These are phyloP conservation scores for button mushroom (Agaricus bisporus) DNA, from an alignment of 768 basidiomycete species.

Conservation along the genomic window DNA sequence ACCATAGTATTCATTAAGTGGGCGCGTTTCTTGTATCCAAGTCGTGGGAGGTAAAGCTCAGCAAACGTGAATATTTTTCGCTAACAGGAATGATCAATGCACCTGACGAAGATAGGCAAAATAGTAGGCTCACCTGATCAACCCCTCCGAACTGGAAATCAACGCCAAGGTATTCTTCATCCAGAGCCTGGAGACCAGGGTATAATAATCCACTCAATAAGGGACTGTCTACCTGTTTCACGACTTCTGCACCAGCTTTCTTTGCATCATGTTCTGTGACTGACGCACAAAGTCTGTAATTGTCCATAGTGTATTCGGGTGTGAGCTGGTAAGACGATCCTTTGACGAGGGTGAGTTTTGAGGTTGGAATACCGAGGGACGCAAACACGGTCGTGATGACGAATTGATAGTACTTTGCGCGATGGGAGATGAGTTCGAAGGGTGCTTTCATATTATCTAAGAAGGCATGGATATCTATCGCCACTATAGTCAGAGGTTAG, in stretches of 20 bases:
- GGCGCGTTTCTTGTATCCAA: slow-evolving; percentile 91
- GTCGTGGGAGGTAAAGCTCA: slow-evolving; percentile 87
- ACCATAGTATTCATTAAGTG: slow-evolving; percentile 99
- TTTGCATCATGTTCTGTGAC: slow-evolving; percentile 96
- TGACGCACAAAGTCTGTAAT: slow-evolving; percentile 86
- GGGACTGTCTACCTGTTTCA: slow-evolving; percentile 93
- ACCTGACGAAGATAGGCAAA: neutral
- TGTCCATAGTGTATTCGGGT: slow-evolving; percentile 89
- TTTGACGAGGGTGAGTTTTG: slow-evolving; percentile 75
- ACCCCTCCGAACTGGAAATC: slow-evolving; percentile 99
- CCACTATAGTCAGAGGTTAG: neutral
- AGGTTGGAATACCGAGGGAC: slow-evolving; percentile 86
- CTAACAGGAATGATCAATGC: slow-evolving; percentile 28
- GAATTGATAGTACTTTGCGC: slow-evolving; percentile 86
- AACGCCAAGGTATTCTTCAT: slow-evolving; percentile 92
- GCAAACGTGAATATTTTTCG: slow-evolving; percentile 99
- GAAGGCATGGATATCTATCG: slow-evolving; percentile 88
- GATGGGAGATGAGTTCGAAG: slow-evolving; percentile 79
- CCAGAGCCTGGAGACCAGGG: slow-evolving; percentile 93
- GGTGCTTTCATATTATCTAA: slow-evolving; percentile 97
- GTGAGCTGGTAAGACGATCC: slow-evolving; percentile 93
- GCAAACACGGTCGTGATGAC: slow-evolving; percentile 79
- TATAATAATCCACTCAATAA: slow-evolving; percentile 89
- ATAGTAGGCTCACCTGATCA: slow-evolving; percentile 67
- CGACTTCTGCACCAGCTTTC: slow-evolving; percentile 97